phyloP scores from a whole-genome alignment of 2,329 filamentous ascomycete species.

The Fusarium mangiferae region DNA sequence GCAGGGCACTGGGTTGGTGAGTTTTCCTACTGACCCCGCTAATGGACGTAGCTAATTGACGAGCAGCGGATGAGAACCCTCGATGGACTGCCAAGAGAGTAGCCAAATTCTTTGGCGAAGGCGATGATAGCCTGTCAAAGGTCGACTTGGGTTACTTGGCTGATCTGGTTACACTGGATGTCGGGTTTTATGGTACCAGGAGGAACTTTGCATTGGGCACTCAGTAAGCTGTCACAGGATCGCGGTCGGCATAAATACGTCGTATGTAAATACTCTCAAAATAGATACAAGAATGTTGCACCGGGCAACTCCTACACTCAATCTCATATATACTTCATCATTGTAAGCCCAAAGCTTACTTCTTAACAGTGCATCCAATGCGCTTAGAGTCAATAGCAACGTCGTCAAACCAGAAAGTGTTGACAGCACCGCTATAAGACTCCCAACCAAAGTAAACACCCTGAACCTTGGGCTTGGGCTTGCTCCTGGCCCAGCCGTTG shows the following conservation, averaged over 20 bases:
- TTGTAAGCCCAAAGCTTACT: neutral
- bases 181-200: conserved; percentile 24
- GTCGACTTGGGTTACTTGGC: conserved; percentile 33
- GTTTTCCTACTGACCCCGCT: rapidly evolving
- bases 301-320: conserved; percentile 13
- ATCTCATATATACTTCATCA: conserved; percentile 6
- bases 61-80: conserved; percentile 41
- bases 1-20: conserved; percentile 45
- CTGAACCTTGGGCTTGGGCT: conserved; percentile 61
- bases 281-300: conserved; percentile 24
- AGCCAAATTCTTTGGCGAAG: conserved; percentile 27
- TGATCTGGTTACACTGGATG: conserved; percentile 32
- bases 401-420: conserved; percentile 73
- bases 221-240: neutral
- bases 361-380: conserved; percentile 34
- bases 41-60: neutral
- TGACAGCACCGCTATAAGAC: conserved; percentile 67
- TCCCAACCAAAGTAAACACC: conserved; percentile 72
- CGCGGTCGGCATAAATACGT: neutral
- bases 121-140: neutral
- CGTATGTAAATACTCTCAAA: conserved; percentile 12
- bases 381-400: conserved; percentile 54
- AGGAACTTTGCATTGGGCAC: neutral
- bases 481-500: conserved; percentile 62
- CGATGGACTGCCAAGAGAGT: conserved; percentile 36